Evolutionary conservation across 2,329 filamentous ascomycete genomes (phyloP), one percentile per base, ranked within the genome.

Genomic region (Clonostachys sp.): DNA sequence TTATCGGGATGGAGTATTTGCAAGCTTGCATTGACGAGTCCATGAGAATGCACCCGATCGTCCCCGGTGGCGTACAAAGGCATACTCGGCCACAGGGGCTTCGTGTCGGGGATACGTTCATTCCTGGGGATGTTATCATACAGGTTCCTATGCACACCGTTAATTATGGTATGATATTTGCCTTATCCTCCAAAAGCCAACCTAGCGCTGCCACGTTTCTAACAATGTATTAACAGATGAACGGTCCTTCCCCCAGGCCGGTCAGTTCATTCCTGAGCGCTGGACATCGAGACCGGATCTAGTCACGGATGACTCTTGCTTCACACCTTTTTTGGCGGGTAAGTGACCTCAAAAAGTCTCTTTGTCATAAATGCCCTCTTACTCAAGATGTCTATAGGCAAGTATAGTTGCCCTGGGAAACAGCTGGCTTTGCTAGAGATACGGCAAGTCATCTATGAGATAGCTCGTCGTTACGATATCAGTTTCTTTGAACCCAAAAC

Each of bases 1-100:
- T 30, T 8, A 30, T 30, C 24, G 24, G 24, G 8, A 30, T 30
- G 24, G 8, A 30, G 24, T 30, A 30, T 20, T 57, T 68, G 12
- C 57, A 65, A 44, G 67, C 62, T 14, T 55, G 58, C 40, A 65
- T 72, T 51, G 60, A 71, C 46, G 70, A 73, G 50, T 46, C 62
- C 0, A 53, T 71, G 33, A 55, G 67, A 1, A 51, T 71, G 5
- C 55, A 65, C 47, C 65, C 66, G 3, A 55, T 66, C 6, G 58
- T 67, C 2, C 62, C 63, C 0, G 55, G 57, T 2, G 64, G 62
- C 6, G 35, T 63, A 10, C 56, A 61, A 34, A 55, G 68, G 3
- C 48, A 61, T 12, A 70, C 67, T 2, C 66, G 67, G 0, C 55
- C 60, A 0, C 60, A 66, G 44, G 69, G 68, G 2, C 48, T 66